Base-by-base conservation (phyloP, 192 early-diverging fungal genomes). In the Thoreauomyces humboldtii region DNA sequence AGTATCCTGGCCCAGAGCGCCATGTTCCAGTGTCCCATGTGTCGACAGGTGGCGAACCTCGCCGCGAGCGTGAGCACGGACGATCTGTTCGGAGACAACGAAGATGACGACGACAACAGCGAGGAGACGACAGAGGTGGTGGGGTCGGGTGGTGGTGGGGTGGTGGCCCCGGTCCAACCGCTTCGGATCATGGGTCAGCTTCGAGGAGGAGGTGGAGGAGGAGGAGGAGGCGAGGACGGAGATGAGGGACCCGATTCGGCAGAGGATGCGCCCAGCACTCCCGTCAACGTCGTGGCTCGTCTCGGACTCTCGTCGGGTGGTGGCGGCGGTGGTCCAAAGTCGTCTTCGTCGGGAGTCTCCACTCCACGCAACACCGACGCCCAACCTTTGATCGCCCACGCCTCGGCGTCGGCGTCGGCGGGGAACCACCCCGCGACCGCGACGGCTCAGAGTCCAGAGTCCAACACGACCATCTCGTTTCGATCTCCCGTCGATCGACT, bases 21-120 rank as follows among this genome's bases (percentile, higher is more conserved):
- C 31, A 85, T 85, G 83, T 85, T 85, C 57, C 81, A 82, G 51
- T 85, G 83, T 50, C 83, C 83, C 19, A 45, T 85, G 56, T 85
- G 83, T 63, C 70, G 83, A 17, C 83, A 85, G 59, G 83, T 85
- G 7, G 83, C 83, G 1, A 85, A 85, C 51, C 67, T 85, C 14
- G 71, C 77, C 19, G 83, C 83, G 1, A 59, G 47, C 22, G 83
- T 85, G 14, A 75, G 73, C 47, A 75, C 52, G 4, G 81, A 81
- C 36, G 66, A 61, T 25, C 52, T 81, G 42, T 59, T 71, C 24
- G 76, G 61, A 41, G 9, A 12, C 11, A 17, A 41, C 17, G 38
- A 41, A 17, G 38, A 41, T 12, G 38, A 9, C 38, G 11, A 41
- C 38, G 9, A 17, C 11, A 41, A 17, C 11, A 41, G 38, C 38